A percentile compares a stretch with the other conserved stretches of the same genome.
Evolutionary conservation across 2,329 filamentous ascomycete genomes (phyloP).

Genomic region (Fusarium torreyae): DNA sequence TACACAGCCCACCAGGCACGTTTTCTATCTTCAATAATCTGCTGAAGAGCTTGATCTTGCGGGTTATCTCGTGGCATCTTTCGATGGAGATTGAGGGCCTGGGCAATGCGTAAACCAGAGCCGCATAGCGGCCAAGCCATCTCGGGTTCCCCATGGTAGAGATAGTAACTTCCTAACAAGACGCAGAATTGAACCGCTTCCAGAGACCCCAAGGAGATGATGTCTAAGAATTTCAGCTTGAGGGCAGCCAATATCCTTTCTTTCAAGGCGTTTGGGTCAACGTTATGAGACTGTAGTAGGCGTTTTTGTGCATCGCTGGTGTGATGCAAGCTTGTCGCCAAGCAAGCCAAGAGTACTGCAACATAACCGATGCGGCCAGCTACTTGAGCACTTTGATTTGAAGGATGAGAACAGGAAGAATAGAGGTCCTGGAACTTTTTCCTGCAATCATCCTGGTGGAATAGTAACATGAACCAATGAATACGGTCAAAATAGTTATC

Average conservation of each 20-base stretch:
- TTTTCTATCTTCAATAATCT: constrained; percentile 50
- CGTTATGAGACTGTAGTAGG: not conserved
- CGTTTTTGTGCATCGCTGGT: not conserved
- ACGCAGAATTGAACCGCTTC: constrained; percentile 55
- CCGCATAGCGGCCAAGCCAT: constrained; percentile 59
- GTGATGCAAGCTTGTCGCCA: constrained; percentile 35
- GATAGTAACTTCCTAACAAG: constrained; percentile 56
- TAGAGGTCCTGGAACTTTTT: not conserved
- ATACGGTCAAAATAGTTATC: not conserved
- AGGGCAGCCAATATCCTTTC: constrained; percentile 7
- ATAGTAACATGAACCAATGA: not conserved
- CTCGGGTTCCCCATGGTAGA: constrained; percentile 55
- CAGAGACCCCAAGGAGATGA: constrained; percentile 43
- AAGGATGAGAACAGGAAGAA: not conserved
- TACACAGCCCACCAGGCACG: constrained; percentile 60
- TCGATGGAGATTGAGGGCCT: constrained; percentile 54
- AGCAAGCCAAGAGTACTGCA: constrained; percentile 28
- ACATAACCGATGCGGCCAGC: constrained; percentile 18
- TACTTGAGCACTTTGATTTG: fast-evolving
- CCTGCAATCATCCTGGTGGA: not conserved
- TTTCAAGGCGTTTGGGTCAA: constrained; percentile 1
- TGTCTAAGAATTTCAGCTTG: constrained; percentile 26
- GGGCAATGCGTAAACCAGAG: constrained; percentile 54
- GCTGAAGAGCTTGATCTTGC: not conserved
- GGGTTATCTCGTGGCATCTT: not conserved